Percentiles rank a stretch among this genome's conserved stretches.
These are phyloP conservation scores for Boletus semigastroideus DNA, from an alignment of 1,284 basidiomycete genomes.

Conservation along the genomic window DNA sequence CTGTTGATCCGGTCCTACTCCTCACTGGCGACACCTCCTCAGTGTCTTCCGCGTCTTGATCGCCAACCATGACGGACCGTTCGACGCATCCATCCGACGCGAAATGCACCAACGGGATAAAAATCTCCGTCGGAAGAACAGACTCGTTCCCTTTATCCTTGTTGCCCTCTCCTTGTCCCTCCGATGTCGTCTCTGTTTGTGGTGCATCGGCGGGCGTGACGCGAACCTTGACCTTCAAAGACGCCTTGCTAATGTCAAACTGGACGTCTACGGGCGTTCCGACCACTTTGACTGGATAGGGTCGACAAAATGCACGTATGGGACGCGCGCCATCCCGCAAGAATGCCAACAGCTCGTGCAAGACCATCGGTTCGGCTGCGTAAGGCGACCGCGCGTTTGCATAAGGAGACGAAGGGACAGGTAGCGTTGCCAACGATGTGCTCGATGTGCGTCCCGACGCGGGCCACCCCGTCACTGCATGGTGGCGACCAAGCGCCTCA, in stretches of 20 bases:
- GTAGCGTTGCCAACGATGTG: slow-evolving; percentile 22
- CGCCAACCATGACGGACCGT: slow-evolving; percentile 8
- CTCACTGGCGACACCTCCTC: slow-evolving; percentile 1
- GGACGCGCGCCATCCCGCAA: slow-evolving; percentile 83
- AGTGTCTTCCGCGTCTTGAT: slow-evolving; percentile 7
- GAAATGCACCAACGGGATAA: slow-evolving; percentile 86
- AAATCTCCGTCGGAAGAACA: slow-evolving; percentile 76
- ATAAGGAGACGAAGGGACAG: slow-evolving; percentile 16
- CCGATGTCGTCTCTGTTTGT: neutral
- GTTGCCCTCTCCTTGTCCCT: slow-evolving; percentile 12
- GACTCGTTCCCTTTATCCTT: slow-evolving; percentile 27
- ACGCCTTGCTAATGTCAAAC: slow-evolving; percentile 75
- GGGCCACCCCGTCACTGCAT: slow-evolving; percentile 1
- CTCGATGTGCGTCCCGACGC: slow-evolving; percentile 18
- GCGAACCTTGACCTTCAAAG: slow-evolving; percentile 64
- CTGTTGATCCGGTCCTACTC: slow-evolving; percentile 18
- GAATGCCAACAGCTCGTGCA: slow-evolving; percentile 60
- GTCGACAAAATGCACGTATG: slow-evolving; percentile 77
- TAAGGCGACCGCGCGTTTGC: neutral
- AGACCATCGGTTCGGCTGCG: slow-evolving; percentile 8
- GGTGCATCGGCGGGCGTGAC: slow-evolving; percentile 57
- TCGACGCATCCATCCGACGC: slow-evolving; percentile 49
- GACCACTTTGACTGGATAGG: slow-evolving; percentile 75
- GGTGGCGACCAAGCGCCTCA: neutral
- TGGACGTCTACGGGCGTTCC: slow-evolving; percentile 66